Evolutionary conservation across 306 rosid genomes (phyloP).

Genomic region (Prinsepia uniflora): DNA sequence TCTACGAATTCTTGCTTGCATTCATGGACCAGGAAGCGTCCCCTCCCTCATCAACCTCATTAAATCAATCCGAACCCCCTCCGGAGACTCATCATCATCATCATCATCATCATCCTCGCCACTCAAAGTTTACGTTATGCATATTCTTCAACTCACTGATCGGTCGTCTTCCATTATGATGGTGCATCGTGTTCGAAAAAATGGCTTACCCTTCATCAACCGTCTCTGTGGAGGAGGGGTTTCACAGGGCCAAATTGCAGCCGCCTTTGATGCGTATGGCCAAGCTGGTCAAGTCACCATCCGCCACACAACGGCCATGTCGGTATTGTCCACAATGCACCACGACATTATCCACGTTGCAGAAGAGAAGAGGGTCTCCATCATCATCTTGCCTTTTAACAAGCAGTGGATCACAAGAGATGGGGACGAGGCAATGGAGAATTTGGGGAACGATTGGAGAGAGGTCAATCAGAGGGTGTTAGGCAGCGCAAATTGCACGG

Average conservation of each 20-base stretch:
- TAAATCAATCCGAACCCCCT: constrained; percentile 45
- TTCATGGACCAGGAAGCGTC: constrained; percentile 55
- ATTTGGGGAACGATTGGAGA: constrained; percentile 62
- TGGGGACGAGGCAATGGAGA: constrained; percentile 33
- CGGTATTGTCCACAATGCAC: constrained; percentile 62
- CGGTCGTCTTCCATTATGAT: constrained; percentile 68
- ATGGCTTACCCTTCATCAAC: constrained; percentile 76
- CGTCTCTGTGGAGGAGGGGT: constrained; percentile 35
- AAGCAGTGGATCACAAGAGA: constrained; percentile 39
- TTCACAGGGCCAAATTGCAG: constrained; percentile 49
- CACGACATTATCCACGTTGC: constrained; percentile 77
- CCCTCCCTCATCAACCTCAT: constrained; percentile 52
- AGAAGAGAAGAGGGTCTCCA: constrained; percentile 53
- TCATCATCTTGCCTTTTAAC: constrained; percentile 68
- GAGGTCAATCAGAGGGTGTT: constrained; percentile 59
- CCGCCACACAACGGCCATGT: constrained; percentile 60
- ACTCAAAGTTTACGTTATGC: constrained; percentile 63
- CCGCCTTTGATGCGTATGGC: constrained; percentile 57
- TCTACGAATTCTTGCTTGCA: constrained; percentile 61
- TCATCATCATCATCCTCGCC: not conserved
- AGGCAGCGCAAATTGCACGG: constrained; percentile 62
- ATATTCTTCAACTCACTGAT: constrained; percentile 69
- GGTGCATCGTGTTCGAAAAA: constrained; percentile 57
- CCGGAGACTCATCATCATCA: constrained; percentile 22
- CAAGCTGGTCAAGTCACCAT: constrained; percentile 55